Conservation (phyloP, 2,329 filamentous ascomycete species). For the Penicillium sclerotigenum region DNA sequence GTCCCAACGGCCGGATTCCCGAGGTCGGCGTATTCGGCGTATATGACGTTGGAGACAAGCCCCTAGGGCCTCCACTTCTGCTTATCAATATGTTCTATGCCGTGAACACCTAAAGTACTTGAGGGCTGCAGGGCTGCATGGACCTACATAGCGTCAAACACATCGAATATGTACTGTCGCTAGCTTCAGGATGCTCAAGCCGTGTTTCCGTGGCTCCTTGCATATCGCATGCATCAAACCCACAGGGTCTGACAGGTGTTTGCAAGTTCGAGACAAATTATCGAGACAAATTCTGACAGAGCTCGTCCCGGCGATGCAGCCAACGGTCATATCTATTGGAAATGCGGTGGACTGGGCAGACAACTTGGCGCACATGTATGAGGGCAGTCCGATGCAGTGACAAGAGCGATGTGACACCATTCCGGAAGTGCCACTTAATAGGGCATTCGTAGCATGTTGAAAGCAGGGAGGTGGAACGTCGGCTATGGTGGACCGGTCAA, state of each 20-base stretch:
- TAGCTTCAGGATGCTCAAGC: slow-evolving; percentile 53
- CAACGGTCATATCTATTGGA: neutral
- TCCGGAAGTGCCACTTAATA: too few relatives aligned
- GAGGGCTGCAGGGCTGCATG: neutral
- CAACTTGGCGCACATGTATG: neutral
- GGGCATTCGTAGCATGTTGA: neutral
- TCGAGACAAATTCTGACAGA: slow-evolving; percentile 53
- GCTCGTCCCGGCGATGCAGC: slow-evolving; percentile 10
- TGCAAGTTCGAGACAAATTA: slow-evolving; percentile 52
- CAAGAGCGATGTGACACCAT: neutral
- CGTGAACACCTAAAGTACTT: neutral
- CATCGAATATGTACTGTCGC: slow-evolving; percentile 27
- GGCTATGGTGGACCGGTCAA: neutral
- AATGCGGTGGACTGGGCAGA: neutral
- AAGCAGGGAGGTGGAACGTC: neutral
- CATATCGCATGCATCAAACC: slow-evolving; percentile 64
- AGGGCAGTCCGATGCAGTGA: neutral
- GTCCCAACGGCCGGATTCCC: neutral
- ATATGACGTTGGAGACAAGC: neutral
- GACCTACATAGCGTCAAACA: slow-evolving; percentile 11
- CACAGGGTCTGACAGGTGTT: slow-evolving; percentile 66
- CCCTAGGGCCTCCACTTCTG: neutral
- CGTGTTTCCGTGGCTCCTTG: slow-evolving; percentile 65
- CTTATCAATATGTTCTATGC: neutral
- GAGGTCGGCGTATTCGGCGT: neutral